Base-by-base conservation (phyloP, 2,329 filamentous ascomycete species). In the Cephalotrichum gorgonifer region DNA sequence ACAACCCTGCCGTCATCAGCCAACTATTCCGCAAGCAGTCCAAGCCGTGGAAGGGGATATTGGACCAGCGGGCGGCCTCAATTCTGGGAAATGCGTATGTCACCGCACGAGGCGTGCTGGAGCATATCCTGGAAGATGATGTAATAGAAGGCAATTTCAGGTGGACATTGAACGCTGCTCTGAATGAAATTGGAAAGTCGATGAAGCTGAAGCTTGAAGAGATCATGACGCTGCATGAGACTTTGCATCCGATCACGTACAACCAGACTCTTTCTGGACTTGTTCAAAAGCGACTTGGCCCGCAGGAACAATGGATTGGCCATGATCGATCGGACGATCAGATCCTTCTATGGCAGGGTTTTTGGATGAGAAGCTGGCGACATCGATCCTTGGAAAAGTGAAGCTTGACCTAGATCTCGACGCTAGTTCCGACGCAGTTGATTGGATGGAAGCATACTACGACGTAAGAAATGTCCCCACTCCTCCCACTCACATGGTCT, bases 371-470 rank as follows among this genome's bases (percentile, higher is more conserved):
- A 4, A 7, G 6, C 20, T 30, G 23, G 14, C 6, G 15, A 2
- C 17, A 4, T 2, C 6, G 14, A 30, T 26, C 11, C 7, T 47
- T n/a, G 12, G 14, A 2, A 20, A 17, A 6, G 39, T 22, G 56
- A 68, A 27, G 63, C 66, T 53, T 54, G 60, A 14, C 50, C 51
- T 1, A 60, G 58, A 47, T 57, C 14, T 4, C 33, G 14, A 38
- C 12, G 33, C 58, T 20, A 60, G 62, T 28, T 55, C 58, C 11
- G 60, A 64, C 39, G 63, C 61, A 6, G 52, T 70, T 1, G 66
- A 70, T 44, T 64, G 57, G 17, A 59, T 69, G 53, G 55, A 64
- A 30, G 66, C 67, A 0, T 72, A 68, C 48, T 72, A 72, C 48
- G 60, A 70, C 57, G 68, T 62, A 57, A 41, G 51, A 30, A n/a